These are phyloP conservation scores for Helianthus tuberosus DNA, from an alignment of 129 eudicot genomes.

Conservation along the genomic window DNA sequence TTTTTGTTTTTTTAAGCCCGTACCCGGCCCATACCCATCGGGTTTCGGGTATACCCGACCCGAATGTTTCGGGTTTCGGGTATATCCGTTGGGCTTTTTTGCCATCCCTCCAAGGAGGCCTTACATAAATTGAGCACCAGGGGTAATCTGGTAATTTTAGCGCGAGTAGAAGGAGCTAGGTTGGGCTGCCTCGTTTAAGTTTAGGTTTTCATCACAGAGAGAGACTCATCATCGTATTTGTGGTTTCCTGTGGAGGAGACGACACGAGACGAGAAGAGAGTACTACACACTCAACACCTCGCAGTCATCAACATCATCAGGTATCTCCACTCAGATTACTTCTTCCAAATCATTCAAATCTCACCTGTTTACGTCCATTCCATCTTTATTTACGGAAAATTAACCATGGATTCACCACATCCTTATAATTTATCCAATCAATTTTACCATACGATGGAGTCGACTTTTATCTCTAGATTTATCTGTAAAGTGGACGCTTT, in stretches of 20 bases:
- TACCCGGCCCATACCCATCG: too few species aligned
- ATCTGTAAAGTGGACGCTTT: neutral
- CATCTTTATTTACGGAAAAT: neutral
- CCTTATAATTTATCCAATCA: neutral
- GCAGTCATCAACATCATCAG: slow-evolving; percentile 25
- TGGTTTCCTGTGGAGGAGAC: slow-evolving; percentile 30
- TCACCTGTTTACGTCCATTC: slow-evolving; percentile 15
- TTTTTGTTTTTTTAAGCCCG: too few species aligned
- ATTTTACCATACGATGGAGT: neutral
- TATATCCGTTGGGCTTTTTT: too few species aligned
- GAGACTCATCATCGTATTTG: slow-evolving; percentile 17
- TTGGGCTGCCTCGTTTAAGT: slow-evolving; percentile 29
- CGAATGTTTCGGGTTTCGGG: too few species aligned
- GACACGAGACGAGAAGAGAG: neutral
- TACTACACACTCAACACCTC: slow-evolving; percentile 8
- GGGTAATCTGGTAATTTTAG: slow-evolving; percentile 22
- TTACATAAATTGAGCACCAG: neutral
- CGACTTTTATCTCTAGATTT: neutral
- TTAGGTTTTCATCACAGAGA: slow-evolving; percentile 32
- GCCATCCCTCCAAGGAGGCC: too few species aligned
- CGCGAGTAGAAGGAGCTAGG: slow-evolving; percentile 38
- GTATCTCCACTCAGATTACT: slow-evolving; percentile 15
- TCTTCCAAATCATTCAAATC: slow-evolving; percentile 6
- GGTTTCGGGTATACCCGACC: too few species aligned
- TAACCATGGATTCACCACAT: slow-evolving; percentile 4